phyloP scores from a whole-genome alignment of 371 early-diverging fungal species.

The Aphelidium insulamus region DNA sequence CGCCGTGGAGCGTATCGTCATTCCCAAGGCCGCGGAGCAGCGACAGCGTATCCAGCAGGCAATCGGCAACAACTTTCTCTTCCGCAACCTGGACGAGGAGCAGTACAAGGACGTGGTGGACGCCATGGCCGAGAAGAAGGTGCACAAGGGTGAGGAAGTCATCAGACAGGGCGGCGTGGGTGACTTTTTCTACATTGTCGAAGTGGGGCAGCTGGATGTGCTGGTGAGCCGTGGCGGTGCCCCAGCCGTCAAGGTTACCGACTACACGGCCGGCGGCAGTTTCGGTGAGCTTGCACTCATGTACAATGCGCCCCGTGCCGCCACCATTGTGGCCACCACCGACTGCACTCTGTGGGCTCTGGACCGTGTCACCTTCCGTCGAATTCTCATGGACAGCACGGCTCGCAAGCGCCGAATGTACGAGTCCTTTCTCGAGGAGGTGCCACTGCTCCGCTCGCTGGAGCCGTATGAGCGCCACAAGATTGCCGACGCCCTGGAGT shows the following conservation, averaged over 20 bases:
- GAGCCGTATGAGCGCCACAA: constrained; percentile 82
- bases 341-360: constrained; percentile 81
- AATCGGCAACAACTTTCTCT: constrained; percentile 73
- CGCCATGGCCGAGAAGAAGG: constrained; percentile 83
- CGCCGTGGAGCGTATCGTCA: constrained; percentile 44
- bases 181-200: constrained; percentile 93
- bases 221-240: constrained; percentile 39
- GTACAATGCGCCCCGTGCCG: constrained; percentile 90
- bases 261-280: constrained; percentile 57
- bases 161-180: constrained; percentile 92
- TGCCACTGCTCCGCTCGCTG: constrained; percentile 54
- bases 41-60: constrained; percentile 51
- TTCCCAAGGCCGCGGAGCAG: constrained; percentile 69
- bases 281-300: constrained; percentile 96
- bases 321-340: constrained; percentile 70
- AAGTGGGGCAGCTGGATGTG: constrained; percentile 82
- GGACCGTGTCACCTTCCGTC: constrained; percentile 82
- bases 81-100: constrained; percentile 82
- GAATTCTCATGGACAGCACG: constrained; percentile 83
- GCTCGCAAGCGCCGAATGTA: constrained; percentile 76
- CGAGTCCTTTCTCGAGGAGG: constrained; percentile 74
- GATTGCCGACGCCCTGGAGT: constrained; percentile 82
- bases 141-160: constrained; percentile 42
- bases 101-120: constrained; percentile 82
- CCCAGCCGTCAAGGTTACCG: constrained; percentile 38